Base-by-base conservation (phyloP, 345 rosid species). In the Eucalyptus viminalis region DNA sequence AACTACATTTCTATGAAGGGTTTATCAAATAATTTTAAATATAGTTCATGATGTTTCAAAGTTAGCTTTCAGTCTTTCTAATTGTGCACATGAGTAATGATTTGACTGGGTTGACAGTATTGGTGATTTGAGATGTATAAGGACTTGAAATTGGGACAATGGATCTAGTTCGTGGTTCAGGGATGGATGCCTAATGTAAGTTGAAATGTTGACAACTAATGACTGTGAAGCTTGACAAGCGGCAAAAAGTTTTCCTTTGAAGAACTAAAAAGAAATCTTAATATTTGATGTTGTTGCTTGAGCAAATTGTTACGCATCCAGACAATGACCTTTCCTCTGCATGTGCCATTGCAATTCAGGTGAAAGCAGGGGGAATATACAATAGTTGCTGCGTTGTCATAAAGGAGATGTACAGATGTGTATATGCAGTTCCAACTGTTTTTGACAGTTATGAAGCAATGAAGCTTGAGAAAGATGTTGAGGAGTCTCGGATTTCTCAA, bases 331-430 rank as follows among this genome's bases (percentile, higher is more conserved):
- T 76, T 76, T 86, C 47, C 44, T 86, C 86, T 60, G 83, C 83
- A 21, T 37, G 27, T 76, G 47, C 45, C 53, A 65, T 86, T 90
- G 87, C 43, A 90, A 76, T 92, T 88, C 88, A 98, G 99, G 99
- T 98, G 90, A 98, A 95, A 96, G 92, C 92, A 83, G 99, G 96
- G 92, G 92, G 90, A 67, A 87, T 90, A 25, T 95, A 94, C 94
- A 96, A 96, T 80, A 98, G 99, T 90, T 98, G 99, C 92, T 97
- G 99, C 76, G 93, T 93, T 88, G 94, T 96, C 89, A 95, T 97
- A 58, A 97, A 95, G 94, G 95, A 96, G 91, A 95, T 94, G 92
- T 94, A 94, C 91, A 95, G 98, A 92, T 95, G 99, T 90, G 95
- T 97, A 86, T 97, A 94, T 93, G 99, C 99, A 88, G 92, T 97